Conservation (phyloP, 139 green algal genomes). For the Spirogloea muscicola region DNA sequence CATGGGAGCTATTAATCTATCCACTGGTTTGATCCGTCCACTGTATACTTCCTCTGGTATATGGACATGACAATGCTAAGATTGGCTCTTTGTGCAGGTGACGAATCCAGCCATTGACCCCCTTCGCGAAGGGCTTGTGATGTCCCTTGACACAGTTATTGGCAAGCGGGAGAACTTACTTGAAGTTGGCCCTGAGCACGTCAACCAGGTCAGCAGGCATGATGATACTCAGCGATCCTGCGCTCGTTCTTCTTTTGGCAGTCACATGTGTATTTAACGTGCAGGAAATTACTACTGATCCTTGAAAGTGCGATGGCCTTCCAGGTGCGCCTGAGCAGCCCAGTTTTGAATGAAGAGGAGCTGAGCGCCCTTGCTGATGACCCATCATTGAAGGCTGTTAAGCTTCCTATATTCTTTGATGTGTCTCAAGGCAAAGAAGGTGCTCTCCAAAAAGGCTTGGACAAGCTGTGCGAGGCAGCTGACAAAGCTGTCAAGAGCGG, state of each 20-base stretch:
- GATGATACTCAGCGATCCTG: too few relatives aligned
- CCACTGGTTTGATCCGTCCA: too few relatives aligned
- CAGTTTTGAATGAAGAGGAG: conserved; percentile 89
- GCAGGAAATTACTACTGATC: too few relatives aligned
- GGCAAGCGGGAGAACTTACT: conserved; percentile 95
- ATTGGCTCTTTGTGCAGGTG: conserved; percentile 69
- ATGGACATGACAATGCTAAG: too few relatives aligned
- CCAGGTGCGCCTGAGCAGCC: conserved; percentile 71
- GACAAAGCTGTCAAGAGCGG: conserved; percentile 79
- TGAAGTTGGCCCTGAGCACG: conserved; percentile 59
- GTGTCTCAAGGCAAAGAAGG: conserved; percentile 32
- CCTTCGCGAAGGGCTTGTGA: conserved; percentile 96
- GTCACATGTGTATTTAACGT: too few relatives aligned
- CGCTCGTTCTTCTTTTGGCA: too few relatives aligned
- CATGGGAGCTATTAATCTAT: too few relatives aligned
- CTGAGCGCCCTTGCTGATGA: conserved; percentile 55
- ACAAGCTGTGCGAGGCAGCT: conserved; percentile 67
- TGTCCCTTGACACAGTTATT: conserved; percentile 92
- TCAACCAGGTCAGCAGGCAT: conserved; percentile 42
- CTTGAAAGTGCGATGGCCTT: too few relatives aligned
- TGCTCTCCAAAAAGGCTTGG: conserved; percentile 53
- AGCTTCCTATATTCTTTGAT: conserved; percentile 52
- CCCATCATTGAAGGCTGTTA: conserved; percentile 21
- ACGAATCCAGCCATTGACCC: conserved; percentile 99
- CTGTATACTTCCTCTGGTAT: too few relatives aligned